These are phyloP conservation scores for Cladosporium cucumerinum DNA, from an alignment of 2,329 filamentous ascomycete genomes.

Conservation along the genomic window DNA sequence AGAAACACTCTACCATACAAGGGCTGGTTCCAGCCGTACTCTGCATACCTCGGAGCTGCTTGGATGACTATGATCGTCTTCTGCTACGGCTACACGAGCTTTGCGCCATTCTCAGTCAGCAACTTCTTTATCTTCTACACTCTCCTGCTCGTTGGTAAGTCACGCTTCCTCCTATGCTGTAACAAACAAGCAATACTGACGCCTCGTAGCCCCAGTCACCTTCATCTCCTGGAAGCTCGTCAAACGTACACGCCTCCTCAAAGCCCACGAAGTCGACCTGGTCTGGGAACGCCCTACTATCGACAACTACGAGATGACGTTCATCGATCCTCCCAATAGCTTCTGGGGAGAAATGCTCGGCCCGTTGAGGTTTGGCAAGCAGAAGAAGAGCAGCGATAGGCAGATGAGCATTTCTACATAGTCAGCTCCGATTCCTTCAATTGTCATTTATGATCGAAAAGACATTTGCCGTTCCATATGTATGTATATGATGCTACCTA, in stretches of 20 bases:
- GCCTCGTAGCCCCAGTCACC: constrained; percentile 41
- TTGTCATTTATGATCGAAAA: not conserved
- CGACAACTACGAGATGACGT: constrained; percentile 56
- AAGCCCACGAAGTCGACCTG: constrained; percentile 55
- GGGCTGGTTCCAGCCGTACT: constrained; percentile 56
- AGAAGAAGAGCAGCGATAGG: constrained; percentile 18
- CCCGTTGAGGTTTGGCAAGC: constrained; percentile 37
- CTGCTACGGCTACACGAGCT: constrained; percentile 56
- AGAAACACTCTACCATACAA: constrained; percentile 56
- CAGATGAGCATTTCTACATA: constrained; percentile 8
- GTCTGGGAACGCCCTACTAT: constrained; percentile 62
- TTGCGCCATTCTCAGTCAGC: constrained; percentile 45
- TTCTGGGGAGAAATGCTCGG: constrained; percentile 55
- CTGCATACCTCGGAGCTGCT: constrained; percentile 33
- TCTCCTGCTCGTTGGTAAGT: constrained; percentile 25
- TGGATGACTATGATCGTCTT: constrained; percentile 38
- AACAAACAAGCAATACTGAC: not conserved
- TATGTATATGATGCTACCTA: not conserved
- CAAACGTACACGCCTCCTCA: constrained; percentile 57
- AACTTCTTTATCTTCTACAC: constrained; percentile 52
- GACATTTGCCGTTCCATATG: not conserved
- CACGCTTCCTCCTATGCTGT: not conserved
- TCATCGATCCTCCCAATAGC: constrained; percentile 46
- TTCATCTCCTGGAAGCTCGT: constrained; percentile 63
- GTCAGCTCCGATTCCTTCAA: not conserved